Conservation (phyloP, 164 flowering plant genomes). For the Piper betle region DNA sequence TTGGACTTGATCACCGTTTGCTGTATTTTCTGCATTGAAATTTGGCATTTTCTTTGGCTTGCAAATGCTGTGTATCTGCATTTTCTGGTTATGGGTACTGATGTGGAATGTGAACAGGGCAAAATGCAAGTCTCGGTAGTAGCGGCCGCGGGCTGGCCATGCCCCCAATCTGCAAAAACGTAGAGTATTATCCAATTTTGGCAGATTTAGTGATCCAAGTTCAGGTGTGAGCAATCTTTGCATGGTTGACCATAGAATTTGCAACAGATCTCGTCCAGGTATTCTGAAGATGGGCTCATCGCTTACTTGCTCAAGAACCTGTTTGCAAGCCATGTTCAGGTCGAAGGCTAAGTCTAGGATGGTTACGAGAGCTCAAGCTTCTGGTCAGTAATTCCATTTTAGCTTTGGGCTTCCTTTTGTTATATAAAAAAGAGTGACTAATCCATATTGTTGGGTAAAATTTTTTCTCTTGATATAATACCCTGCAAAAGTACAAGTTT, state of each 20-base stretch:
- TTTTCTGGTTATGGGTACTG: neutral
- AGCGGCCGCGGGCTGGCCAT: constrained; percentile 22
- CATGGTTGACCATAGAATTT: constrained; percentile 10
- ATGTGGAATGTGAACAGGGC: constrained; percentile 5
- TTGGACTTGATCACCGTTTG: no score
- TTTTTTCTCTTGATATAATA: no score
- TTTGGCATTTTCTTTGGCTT: no score
- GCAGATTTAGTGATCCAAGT: constrained; percentile 12
- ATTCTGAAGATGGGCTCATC: constrained; percentile 35
- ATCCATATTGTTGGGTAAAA: no score
- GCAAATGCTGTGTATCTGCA: no score
- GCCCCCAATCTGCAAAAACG: constrained; percentile 23
- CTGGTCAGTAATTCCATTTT: constrained; percentile 28
- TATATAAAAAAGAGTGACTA: no score
- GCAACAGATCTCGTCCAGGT: constrained; percentile 14
- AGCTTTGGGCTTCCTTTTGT: no score
- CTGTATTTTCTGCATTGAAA: no score
- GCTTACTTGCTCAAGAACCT: constrained; percentile 19
- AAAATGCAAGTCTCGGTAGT: constrained; percentile 51
- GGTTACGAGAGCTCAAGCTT: constrained; percentile 48
- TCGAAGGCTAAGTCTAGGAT: constrained; percentile 45
- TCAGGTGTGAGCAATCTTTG: constrained; percentile 11
- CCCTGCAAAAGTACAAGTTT: no score
- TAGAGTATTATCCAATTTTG: constrained; percentile 12
- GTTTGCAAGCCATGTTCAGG: constrained; percentile 18